Evolutionary conservation across 345 rosid genomes (phyloP).

Genomic region (Eucalyptus coolabah): DNA sequence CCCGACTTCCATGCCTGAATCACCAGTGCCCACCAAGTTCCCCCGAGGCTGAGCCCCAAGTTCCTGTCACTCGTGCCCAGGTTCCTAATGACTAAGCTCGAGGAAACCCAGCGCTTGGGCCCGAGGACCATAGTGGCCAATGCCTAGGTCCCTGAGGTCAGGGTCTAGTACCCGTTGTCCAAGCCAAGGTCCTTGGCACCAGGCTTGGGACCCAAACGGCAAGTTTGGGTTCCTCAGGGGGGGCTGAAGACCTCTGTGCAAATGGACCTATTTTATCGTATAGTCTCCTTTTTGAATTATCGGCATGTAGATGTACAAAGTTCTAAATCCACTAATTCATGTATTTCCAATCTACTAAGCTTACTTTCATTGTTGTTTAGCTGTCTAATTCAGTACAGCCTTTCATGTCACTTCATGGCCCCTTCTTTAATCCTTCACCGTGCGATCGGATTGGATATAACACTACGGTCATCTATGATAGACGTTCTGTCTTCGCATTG

Average conservation of each 20-base stretch:
- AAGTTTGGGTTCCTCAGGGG: neutral
- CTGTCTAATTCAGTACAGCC: neutral
- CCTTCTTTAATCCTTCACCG: neutral
- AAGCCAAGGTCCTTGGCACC: neutral
- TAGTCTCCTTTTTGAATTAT: neutral
- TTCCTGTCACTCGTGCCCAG: neutral
- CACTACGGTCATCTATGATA: neutral
- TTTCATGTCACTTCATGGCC: neutral
- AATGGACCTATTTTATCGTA: neutral
- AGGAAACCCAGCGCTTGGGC: neutral
- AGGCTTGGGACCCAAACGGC: neutral
- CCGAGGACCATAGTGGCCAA: neutral
- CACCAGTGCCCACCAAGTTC: neutral
- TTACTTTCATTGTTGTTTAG: neutral
- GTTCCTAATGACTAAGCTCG: neutral
- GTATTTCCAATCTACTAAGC: neutral
- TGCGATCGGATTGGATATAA: neutral
- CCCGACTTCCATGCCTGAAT: neutral
- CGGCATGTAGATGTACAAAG: neutral
- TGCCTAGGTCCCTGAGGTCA: neutral
- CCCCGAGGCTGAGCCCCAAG: neutral
- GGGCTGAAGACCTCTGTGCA: neutral
- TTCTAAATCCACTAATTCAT: neutral
- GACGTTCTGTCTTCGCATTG: neutral
- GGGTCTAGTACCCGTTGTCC: neutral